phyloP scores from a whole-genome alignment of 1,139 yeast genomes.

The Geotrichum klebahnii region DNA sequence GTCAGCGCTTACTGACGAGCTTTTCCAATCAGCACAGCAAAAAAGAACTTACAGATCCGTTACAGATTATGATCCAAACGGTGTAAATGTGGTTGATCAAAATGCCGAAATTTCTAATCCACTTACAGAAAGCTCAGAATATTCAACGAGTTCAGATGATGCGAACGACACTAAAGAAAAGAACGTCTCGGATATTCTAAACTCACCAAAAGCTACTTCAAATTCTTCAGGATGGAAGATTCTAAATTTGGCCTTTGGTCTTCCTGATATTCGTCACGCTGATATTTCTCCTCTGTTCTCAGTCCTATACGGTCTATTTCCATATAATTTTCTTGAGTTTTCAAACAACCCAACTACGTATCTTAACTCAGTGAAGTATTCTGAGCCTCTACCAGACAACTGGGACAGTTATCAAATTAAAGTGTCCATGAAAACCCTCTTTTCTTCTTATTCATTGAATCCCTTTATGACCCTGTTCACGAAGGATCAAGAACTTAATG shows the following conservation, averaged over 20 bases:
- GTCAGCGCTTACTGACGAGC: slow-evolving; percentile 3
- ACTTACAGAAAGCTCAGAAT: too few species aligned
- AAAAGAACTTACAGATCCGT: too few species aligned
- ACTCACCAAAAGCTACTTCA: neutral
- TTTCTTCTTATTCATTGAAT: slow-evolving; percentile 15
- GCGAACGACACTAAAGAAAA: too few species aligned
- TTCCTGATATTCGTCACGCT: slow-evolving; percentile 28
- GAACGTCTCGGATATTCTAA: too few species aligned
- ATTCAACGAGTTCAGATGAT: too few species aligned
- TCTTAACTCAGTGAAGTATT: neutral
- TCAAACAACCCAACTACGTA: slow-evolving; percentile 42
- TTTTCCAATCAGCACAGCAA: neutral
- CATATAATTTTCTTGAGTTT: slow-evolving; percentile 49
- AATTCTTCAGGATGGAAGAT: slow-evolving; percentile 36
- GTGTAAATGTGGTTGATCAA: too few species aligned
- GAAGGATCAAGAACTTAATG: slow-evolving; percentile 14
- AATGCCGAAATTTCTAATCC: too few species aligned
- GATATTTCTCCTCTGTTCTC: slow-evolving; percentile 42
- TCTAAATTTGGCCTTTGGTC: slow-evolving; percentile 27
- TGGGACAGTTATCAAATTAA: slow-evolving; percentile 15
- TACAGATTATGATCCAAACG: too few species aligned
- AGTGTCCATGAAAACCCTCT: slow-evolving; percentile 8
- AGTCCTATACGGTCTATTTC: slow-evolving; percentile 59
- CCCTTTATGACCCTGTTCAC: slow-evolving; percentile 13
- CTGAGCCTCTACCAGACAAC: slow-evolving; percentile 12